Base-by-base conservation (phyloP, 768 basidiomycete species). In the Russula emetica region DNA sequence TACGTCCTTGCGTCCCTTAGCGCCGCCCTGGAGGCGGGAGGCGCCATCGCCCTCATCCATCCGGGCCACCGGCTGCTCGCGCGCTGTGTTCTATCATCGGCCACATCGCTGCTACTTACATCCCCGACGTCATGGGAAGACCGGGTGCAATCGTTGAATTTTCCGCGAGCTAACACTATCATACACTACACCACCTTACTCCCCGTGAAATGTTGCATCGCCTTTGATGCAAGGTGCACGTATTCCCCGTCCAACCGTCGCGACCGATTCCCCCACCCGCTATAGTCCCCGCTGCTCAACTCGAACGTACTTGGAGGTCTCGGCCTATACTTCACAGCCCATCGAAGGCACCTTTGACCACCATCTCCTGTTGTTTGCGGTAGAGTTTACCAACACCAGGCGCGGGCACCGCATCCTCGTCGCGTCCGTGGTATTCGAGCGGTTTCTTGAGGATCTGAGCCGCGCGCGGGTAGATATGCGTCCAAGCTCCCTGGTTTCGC, bases 401-500 rank as follows among this genome's bases (percentile, higher is more conserved):
- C 9, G 84, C 94, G 49, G 90, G 88, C 34, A 94, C 76, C 20
- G 88, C 83, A 69, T 84, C 87, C 75, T 86, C 85, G 66, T 75
- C 79, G 70, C 93, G 77, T 3, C 93, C 92, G n/a, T 76, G 71
- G 72, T 86, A 93, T 62, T 64, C 71, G 53, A 90, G 70, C 28
- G 58, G 59, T 38, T 32, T 36, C 40, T 44, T 50, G 20, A 60
- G 49, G 20, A 65, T 42, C 30, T 50, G 54, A 52, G 40, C 55
- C 5, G 26, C 36, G 32, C 92, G 77, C 1, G 78, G 77, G 42
- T 72, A 73, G 49, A 92, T 87, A 75, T 91, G 88, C 14, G 76
- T 72, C 78, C 81, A 94, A 2, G 88, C 83, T 2, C 94, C 94
- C 73, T 95, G 93, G 71, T 97, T 96, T 71, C 78, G 83, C 3